These are phyloP conservation scores for Dryadomyces quercus-mongolicae DNA, from an alignment of 2,329 filamentous ascomycete species.

Conservation along the genomic window DNA sequence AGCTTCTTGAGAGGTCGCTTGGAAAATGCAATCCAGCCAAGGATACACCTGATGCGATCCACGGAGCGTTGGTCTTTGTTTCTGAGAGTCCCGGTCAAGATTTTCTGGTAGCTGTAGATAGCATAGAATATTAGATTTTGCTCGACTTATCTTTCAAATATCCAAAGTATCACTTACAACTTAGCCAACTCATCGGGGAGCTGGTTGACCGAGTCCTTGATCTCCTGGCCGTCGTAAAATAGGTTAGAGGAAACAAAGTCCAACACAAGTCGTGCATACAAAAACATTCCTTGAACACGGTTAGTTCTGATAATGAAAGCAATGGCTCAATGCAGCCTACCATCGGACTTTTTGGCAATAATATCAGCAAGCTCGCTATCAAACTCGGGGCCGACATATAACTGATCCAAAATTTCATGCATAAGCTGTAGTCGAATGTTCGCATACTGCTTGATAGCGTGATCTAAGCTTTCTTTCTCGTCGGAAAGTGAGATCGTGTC, in stretches of 20 bases:
- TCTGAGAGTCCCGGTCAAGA: constrained; percentile 16
- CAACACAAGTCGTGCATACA: constrained; percentile 23
- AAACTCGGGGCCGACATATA: constrained; percentile 10
- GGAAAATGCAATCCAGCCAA: constrained; percentile 25
- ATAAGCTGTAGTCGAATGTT: constrained; percentile 5
- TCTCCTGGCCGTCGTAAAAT: constrained; percentile 16
- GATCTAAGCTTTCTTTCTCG: constrained; percentile 12
- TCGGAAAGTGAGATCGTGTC: constrained; percentile 15
- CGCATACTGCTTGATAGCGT: constrained; percentile 14
- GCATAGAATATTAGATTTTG: background rate
- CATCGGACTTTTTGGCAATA: constrained; percentile 16
- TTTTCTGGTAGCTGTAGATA: constrained; percentile 6
- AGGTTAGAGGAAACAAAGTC: constrained; percentile 21
- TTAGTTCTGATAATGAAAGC: no score
- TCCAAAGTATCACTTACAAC: background rate
- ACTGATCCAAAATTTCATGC: constrained; percentile 8
- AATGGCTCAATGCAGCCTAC: no score
- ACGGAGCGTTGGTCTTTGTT: constrained; percentile 17
- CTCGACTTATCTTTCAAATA: background rate
- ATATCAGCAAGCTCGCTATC: constrained; percentile 8
- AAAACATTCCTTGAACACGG: constrained; percentile 23
- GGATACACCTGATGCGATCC: constrained; percentile 16
- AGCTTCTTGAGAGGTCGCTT: constrained; percentile 20
- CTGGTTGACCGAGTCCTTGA: constrained; percentile 5
- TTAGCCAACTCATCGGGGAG: background rate